A percentile compares a stretch with the other conserved stretches of the same genome.
Conservation (phyloP, 75 land plant species). For the Pinus taeda region DNA sequence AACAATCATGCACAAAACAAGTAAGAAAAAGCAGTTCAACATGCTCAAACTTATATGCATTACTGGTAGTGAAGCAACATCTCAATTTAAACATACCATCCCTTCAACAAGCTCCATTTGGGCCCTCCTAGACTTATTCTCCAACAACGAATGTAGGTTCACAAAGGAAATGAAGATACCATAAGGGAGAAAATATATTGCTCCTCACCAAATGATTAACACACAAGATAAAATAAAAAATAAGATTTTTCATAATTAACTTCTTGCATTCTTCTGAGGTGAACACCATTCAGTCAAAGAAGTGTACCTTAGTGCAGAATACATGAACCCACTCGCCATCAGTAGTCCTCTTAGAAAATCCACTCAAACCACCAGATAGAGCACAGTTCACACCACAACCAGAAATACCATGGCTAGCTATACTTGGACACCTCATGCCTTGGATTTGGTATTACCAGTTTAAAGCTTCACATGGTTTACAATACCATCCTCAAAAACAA, state of each 20-base stretch:
- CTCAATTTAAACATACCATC: constrained; percentile 57
- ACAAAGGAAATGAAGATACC: not conserved
- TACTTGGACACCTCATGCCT: constrained; percentile 26
- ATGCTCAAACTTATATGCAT: not conserved
- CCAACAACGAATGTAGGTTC: constrained; percentile 68
- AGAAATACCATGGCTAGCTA: constrained; percentile 36
- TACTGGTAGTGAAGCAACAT: not conserved
- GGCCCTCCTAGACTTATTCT: constrained; percentile 63
- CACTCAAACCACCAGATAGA: constrained; percentile 66
- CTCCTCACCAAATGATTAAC: not conserved
- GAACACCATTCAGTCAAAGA: too few relatives aligned
- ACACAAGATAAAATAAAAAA: not conserved
- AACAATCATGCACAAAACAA: not conserved
- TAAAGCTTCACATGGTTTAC: constrained; percentile 82
- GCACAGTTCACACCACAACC: constrained; percentile 57
- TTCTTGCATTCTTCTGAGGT: not conserved
- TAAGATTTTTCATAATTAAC: not conserved
- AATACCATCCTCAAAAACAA: constrained; percentile 66
- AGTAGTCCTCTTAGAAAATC: constrained; percentile 74
- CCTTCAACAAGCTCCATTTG: constrained; percentile 63
- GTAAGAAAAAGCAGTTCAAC: too few relatives aligned
- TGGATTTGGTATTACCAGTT: constrained; percentile 20
- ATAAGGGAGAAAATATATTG: not conserved
- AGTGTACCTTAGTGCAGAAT: constrained; percentile 89
- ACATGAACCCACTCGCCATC: constrained; percentile 94